Conservation (phyloP, 2,329 filamentous ascomycete species). For the Aspergillus ustus region DNA sequence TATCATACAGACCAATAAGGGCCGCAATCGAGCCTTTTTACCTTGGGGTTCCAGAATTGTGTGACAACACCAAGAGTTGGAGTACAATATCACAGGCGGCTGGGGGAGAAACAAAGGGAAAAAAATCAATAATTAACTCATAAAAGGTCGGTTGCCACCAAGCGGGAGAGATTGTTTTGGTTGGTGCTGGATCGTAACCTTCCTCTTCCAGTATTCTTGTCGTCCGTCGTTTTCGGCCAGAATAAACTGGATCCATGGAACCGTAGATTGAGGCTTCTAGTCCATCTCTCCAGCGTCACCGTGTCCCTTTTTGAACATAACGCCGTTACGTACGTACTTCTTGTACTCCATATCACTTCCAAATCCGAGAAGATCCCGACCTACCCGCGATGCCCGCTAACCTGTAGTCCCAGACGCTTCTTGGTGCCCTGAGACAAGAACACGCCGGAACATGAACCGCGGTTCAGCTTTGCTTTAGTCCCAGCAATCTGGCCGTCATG, state of each 20-base stretch:
- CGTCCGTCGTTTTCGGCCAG: neutral
- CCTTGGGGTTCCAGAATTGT: neutral
- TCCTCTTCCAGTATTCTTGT: slow-evolving; percentile 15
- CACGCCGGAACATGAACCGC: neutral
- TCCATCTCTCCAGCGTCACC: neutral
- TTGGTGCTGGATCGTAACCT: slow-evolving; percentile 6
- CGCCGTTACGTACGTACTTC: slow-evolving; percentile 11
- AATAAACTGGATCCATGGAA: slow-evolving; percentile 23
- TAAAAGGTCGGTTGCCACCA: neutral
- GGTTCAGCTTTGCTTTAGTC: neutral
- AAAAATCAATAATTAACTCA: neutral
- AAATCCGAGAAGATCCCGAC: slow-evolving; percentile 23
- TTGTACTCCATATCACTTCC: neutral
- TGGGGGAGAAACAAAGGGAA: neutral
- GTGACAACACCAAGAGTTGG: neutral
- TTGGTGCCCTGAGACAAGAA: neutral
- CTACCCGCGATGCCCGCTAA: neutral
- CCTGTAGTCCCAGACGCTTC: neutral
- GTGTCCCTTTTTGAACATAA: neutral
- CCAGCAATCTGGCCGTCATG: neutral
- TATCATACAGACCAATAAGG: slow-evolving; percentile 3
- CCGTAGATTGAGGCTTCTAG: slow-evolving; percentile 6
- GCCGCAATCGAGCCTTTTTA: neutral
- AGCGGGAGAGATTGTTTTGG: neutral
- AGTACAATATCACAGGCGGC: neutral